These are phyloP conservation scores for Heterobasidion irregulare DNA, from an alignment of 1,284 basidiomycete genomes.

Conservation along the genomic window DNA sequence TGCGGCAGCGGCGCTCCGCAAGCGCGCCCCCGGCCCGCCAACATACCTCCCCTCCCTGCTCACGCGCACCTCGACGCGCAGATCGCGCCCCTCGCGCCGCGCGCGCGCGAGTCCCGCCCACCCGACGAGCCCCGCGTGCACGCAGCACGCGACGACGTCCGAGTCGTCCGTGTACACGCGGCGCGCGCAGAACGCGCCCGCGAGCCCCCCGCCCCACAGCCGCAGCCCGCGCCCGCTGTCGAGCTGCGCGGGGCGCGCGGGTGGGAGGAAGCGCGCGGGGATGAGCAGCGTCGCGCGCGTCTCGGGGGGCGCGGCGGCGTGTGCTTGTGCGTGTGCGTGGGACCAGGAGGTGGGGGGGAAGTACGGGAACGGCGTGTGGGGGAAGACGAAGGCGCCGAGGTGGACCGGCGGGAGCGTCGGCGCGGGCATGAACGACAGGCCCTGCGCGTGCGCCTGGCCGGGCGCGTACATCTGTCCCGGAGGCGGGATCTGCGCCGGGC, in stretches of 20 bases:
- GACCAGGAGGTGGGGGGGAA: slow-evolving; percentile 23
- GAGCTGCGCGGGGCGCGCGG: slow-evolving; percentile 24
- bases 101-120: slow-evolving; percentile 51
- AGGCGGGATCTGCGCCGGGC: no score
- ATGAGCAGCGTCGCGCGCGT: slow-evolving; percentile 55
- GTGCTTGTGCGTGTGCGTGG: slow-evolving; percentile 11
- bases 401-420: slow-evolving; percentile 27
- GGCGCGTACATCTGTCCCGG: no score
- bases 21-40: slow-evolving; percentile 24
- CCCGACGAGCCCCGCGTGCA: slow-evolving; percentile 55
- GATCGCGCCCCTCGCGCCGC: slow-evolving; percentile 40
- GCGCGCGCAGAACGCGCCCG: slow-evolving; percentile 22
- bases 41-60: slow-evolving; percentile 32
- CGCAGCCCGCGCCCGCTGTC: slow-evolving; percentile 14
- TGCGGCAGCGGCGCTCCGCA: slow-evolving; percentile 9
- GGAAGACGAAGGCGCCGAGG: slow-evolving; percentile 48
- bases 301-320: slow-evolving; percentile 33
- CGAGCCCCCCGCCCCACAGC: slow-evolving; percentile 10
- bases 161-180: slow-evolving; percentile 70
- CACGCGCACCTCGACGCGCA: slow-evolving; percentile 44
- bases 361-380: slow-evolving; percentile 33
- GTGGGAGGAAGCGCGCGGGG: slow-evolving; percentile 49
- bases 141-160: slow-evolving; percentile 64
- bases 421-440: not conserved
- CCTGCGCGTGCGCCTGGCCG: not conserved